Conservation (phyloP, 2,329 filamentous ascomycete genomes). For the Helminthosporium solani region DNA sequence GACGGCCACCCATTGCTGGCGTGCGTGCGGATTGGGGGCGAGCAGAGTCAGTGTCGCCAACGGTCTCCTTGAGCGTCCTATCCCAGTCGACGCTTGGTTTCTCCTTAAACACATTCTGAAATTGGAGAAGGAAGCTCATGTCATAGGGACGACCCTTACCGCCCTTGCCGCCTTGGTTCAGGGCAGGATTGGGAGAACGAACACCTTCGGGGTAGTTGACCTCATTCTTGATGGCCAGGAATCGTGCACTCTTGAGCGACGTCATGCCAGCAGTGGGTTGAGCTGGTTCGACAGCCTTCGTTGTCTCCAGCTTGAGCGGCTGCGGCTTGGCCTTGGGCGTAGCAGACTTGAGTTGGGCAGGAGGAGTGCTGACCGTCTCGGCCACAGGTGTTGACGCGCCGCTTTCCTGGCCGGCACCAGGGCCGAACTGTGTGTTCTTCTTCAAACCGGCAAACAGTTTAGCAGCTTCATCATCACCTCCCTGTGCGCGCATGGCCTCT, state of each 20-base stretch:
- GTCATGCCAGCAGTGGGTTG: slow-evolving; percentile 94
- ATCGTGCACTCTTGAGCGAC: slow-evolving; percentile 86
- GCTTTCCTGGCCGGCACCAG: slow-evolving; percentile 40
- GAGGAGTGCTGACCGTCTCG: slow-evolving; percentile 47
- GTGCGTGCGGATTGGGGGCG: slow-evolving; percentile 63
- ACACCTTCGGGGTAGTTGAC: slow-evolving; percentile 82
- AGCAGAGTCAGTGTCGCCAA: slow-evolving; percentile 75
- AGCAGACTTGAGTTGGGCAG: slow-evolving; percentile 37
- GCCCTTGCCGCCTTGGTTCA: slow-evolving; percentile 81
- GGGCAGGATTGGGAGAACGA: slow-evolving; percentile 83
- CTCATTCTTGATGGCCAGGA: slow-evolving; percentile 76
- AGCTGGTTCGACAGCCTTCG: slow-evolving; percentile 82
- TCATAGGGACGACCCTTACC: slow-evolving; percentile 90
- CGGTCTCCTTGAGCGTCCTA: slow-evolving; percentile 76
- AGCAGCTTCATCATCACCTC: slow-evolving; percentile 45
- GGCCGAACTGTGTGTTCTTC: slow-evolving; percentile 51
- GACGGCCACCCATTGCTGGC: slow-evolving; percentile 48
- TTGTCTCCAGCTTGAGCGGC: slow-evolving; percentile 84
- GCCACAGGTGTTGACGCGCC: slow-evolving; percentile 36
- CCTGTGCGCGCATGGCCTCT: slow-evolving; percentile 47
- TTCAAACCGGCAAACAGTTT: slow-evolving; percentile 50
- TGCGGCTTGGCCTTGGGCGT: slow-evolving; percentile 76
- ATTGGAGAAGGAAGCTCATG: slow-evolving; percentile 91
- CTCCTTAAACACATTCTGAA: slow-evolving; percentile 94
- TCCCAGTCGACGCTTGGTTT: slow-evolving; percentile 95